Percentiles rank a stretch among this genome's conserved stretches.
These are phyloP conservation scores for Dendrobium huoshanense DNA, from an alignment of 106 monocot species.

Conservation along the genomic window DNA sequence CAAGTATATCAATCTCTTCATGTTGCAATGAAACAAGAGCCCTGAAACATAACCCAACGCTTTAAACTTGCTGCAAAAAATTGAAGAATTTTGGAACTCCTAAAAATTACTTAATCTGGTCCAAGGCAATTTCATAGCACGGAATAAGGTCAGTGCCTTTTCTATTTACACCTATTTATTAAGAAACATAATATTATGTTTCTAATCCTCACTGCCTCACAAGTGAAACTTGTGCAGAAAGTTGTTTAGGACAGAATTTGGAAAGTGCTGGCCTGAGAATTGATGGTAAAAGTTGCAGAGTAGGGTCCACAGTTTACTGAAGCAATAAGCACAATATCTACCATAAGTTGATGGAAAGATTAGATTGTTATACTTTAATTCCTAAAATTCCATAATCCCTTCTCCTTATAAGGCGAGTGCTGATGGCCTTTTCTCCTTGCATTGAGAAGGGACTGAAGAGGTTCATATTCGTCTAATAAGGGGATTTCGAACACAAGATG, in stretches of 20 bases:
- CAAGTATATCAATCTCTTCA: neutral
- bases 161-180: neutral
- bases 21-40: neutral
- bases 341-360: slow-evolving; percentile 18
- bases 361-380: slow-evolving; percentile 7
- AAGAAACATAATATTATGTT: slow-evolving; percentile 17
- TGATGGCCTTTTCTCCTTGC: neutral
- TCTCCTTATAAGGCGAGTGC: slow-evolving; percentile 20
- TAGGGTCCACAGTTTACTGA: slow-evolving; percentile 23
- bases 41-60: neutral
- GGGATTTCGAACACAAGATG: neutral
- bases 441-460: slow-evolving; percentile 9
- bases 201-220: slow-evolving; percentile 19
- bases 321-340: slow-evolving; percentile 33
- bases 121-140: neutral
- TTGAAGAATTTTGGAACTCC: neutral
- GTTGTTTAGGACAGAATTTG: slow-evolving; percentile 6
- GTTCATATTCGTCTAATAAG: slow-evolving; percentile 7
- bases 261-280: slow-evolving; percentile 14
- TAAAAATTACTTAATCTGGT: neutral
- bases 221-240: slow-evolving; percentile 11
- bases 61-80: neutral
- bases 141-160: slow-evolving; percentile 5
- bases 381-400: slow-evolving; percentile 24
- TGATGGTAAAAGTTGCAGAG: slow-evolving; percentile 20